phyloP scores from a whole-genome alignment of 148 eudicot species.

The Vaccinium myrtillus region DNA sequence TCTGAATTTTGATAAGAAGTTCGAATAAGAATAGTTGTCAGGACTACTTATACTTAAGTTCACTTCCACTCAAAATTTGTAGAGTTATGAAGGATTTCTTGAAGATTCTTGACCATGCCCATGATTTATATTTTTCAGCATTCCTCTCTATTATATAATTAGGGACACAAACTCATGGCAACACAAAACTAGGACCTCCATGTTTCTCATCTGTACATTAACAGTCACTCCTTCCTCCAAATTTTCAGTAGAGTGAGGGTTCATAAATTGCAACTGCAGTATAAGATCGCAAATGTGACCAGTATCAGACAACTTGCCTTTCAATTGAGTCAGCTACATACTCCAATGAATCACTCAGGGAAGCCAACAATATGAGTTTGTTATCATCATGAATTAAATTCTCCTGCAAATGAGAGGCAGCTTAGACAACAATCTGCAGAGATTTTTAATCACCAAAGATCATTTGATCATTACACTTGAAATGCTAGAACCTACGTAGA shows the following conservation, averaged over 20 bases:
- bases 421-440: neutral
- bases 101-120: too few species aligned
- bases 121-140: too few species aligned
- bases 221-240: neutral
- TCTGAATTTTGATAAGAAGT: neutral
- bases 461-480: neutral
- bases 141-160: too few species aligned
- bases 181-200: neutral
- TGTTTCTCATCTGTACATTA: neutral
- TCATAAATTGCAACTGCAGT: neutral
- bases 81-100: too few species aligned
- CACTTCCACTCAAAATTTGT: too few species aligned
- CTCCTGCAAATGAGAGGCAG: conserved; percentile 55
- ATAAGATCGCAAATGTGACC: conserved; percentile 13
- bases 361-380: conserved; percentile 88
- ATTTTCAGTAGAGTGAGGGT: conserved; percentile 1
- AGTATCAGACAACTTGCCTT: conserved; percentile 48
- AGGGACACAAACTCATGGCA: too few species aligned
- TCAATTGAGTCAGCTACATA: conserved; percentile 98
- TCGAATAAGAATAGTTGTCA: neutral
- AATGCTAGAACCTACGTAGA: neutral
- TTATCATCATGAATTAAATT: conserved; percentile 93
- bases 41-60: too few species aligned
- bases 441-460: neutral
- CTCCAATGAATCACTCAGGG: conserved; percentile 95